These are phyloP conservation scores for Saraca asoca DNA, from an alignment of 331 rosid species.

Conservation along the genomic window DNA sequence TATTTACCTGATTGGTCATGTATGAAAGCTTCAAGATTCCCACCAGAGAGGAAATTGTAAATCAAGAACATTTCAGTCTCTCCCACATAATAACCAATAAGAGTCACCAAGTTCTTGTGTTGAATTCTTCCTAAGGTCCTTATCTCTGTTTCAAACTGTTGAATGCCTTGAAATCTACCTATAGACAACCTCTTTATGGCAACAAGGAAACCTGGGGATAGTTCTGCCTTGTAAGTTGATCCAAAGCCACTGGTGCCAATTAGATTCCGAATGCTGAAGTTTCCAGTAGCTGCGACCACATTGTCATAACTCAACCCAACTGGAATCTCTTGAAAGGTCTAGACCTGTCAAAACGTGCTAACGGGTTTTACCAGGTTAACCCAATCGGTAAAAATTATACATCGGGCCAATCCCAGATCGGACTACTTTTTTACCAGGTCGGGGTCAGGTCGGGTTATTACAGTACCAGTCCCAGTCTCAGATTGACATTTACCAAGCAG, in stretches of 20 bases:
- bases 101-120: conserved; percentile 61
- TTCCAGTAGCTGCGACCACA: conserved; percentile 45
- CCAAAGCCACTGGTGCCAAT: conserved; percentile 62
- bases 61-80: conserved; percentile 55
- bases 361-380: no score
- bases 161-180: conserved; percentile 57
- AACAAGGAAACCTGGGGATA: conserved; percentile 49
- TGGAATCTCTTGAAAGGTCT: conserved; percentile 52
- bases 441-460: no score
- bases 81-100: conserved; percentile 55
- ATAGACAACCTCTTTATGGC: conserved; percentile 56
- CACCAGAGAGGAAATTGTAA: conserved; percentile 60
- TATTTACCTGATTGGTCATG: conserved; percentile 43
- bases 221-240: conserved; percentile 61
- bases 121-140: conserved; percentile 55
- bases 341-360: no score
- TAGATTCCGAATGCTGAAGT: conserved; percentile 57
- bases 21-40: conserved; percentile 61
- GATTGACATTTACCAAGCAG: no score
- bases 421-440: no score
- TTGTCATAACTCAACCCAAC: conserved; percentile 47
- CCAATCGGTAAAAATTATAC: no score
- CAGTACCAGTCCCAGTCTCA: no score
- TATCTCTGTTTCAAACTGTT: conserved; percentile 61
- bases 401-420: no score